These are phyloP conservation scores for Cynara cardunculus DNA, from an alignment of 129 eudicot genomes.

Conservation along the genomic window DNA sequence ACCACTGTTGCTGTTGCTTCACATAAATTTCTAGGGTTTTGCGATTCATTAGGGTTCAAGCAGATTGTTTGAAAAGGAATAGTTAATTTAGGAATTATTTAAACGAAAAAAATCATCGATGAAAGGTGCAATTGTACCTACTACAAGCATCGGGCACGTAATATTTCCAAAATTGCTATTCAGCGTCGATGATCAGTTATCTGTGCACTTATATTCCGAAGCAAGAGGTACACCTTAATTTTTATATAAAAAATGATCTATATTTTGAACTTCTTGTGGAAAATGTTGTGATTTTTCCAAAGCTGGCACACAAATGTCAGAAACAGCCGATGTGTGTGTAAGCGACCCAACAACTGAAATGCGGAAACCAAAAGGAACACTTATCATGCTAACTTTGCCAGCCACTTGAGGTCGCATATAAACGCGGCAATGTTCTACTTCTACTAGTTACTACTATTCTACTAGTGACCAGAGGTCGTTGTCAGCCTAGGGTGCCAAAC, in stretches of 20 bases:
- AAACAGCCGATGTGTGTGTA: not conserved
- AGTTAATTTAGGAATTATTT: not conserved
- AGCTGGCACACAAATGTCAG: not conserved
- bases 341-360: not conserved
- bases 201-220: not conserved
- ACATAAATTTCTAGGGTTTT: constrained; percentile 15
- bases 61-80: not conserved
- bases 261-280: not conserved
- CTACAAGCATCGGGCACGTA: not conserved
- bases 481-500: not conserved
- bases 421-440: not conserved
- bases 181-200: not conserved
- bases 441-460: not conserved
- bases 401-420: not conserved
- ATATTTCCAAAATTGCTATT: not conserved
- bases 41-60: not conserved
- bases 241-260: not conserved
- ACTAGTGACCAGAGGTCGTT: not conserved
- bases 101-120: not conserved
- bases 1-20: not conserved
- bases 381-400: not conserved
- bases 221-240: not conserved
- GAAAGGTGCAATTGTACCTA: not conserved
- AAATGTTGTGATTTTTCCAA: not conserved
- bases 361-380: not conserved